These are phyloP conservation scores for Ophiognomonia clavigignenti-juglandacearum DNA, from an alignment of 2,329 filamentous ascomycete genomes.

Conservation along the genomic window DNA sequence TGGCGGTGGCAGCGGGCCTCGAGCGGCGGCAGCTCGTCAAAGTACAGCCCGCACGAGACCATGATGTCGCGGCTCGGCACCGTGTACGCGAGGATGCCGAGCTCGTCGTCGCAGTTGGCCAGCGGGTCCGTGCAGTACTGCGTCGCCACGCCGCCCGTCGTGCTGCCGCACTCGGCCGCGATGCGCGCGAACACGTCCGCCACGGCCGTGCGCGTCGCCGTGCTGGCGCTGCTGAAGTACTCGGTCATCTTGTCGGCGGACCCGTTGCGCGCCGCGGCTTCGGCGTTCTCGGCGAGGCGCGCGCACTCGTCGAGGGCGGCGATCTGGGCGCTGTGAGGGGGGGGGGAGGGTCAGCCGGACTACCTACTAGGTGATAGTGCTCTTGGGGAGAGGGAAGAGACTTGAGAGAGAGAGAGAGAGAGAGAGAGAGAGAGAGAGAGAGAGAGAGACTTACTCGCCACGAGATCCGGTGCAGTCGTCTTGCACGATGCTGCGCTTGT, in stretches of 20 bases:
- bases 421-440: too few relatives aligned
- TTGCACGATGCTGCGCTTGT: conserved; percentile 45
- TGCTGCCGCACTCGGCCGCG: conserved; percentile 49
- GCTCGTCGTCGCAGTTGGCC: conserved; percentile 41
- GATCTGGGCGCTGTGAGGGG: conserved; percentile 35
- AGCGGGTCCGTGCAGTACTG: conserved; percentile 58
- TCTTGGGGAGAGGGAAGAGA: neutral
- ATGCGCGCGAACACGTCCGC: conserved; percentile 46
- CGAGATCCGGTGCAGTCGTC: conserved; percentile 49
- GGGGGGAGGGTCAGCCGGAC: too few relatives aligned
- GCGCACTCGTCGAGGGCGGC: conserved; percentile 51
- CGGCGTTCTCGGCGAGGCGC: conserved; percentile 47
- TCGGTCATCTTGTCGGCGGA: conserved; percentile 45
- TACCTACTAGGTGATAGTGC: too few relatives aligned
- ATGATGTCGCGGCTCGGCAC: conserved; percentile 49
- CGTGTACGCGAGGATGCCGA: conserved; percentile 57
- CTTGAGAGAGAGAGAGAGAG: neutral
- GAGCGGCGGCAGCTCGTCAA: conserved; percentile 45
- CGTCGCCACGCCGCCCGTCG: conserved; percentile 39
- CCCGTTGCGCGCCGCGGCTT: conserved; percentile 44
- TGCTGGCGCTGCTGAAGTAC: conserved; percentile 58
- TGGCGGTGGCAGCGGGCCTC: conserved; percentile 54
- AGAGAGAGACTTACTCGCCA: conserved; percentile 18
- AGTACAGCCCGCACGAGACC: conserved; percentile 59
- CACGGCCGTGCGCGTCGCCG: conserved; percentile 42